A percentile compares a stretch with the other conserved stretches of the same genome.
Conservation (phyloP, 23 red algal species). For the Agarophyton chilense region DNA sequence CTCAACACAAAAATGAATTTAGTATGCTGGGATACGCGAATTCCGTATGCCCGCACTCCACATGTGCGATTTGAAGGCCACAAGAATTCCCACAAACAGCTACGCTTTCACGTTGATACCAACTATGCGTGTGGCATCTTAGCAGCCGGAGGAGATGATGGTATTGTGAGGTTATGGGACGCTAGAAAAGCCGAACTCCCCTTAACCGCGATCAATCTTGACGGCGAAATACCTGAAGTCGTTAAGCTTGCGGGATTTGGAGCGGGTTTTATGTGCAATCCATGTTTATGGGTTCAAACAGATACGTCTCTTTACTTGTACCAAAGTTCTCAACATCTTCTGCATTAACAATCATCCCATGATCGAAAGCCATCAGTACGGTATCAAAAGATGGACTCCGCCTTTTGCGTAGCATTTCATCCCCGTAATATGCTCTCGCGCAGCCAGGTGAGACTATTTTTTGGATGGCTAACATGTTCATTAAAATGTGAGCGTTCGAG, state of each 20-base stretch:
- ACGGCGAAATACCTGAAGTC: constrained; percentile 11
- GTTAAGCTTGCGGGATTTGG: constrained; percentile 8
- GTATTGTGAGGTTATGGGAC: constrained; percentile 22
- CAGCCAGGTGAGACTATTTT: no score
- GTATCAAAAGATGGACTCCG: no score
- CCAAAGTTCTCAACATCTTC: background rate
- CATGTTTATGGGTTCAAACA: constrained; percentile 14
- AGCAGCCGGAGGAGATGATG: constrained; percentile 38
- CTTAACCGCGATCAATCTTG: background rate
- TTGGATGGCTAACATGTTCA: no score
- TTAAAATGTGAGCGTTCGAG: no score
- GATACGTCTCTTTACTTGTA: background rate
- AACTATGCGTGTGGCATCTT: constrained; percentile 25
- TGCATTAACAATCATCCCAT: background rate
- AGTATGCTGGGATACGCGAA: constrained; percentile 26
- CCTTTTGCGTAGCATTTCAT: no score
- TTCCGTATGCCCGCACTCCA: background rate
- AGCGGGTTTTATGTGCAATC: background rate
- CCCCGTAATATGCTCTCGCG: no score
- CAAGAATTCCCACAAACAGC: constrained; percentile 6
- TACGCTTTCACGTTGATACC: constrained; percentile 12
- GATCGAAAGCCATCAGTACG: no score
- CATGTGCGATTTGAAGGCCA: constrained; percentile 20
- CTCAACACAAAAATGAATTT: background rate
- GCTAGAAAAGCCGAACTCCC: background rate